A percentile compares a stretch with the other conserved stretches of the same genome.
These are phyloP conservation scores for Incumbomyces lentus DNA, from an alignment of 2,329 filamentous ascomycete species.

Conservation along the genomic window DNA sequence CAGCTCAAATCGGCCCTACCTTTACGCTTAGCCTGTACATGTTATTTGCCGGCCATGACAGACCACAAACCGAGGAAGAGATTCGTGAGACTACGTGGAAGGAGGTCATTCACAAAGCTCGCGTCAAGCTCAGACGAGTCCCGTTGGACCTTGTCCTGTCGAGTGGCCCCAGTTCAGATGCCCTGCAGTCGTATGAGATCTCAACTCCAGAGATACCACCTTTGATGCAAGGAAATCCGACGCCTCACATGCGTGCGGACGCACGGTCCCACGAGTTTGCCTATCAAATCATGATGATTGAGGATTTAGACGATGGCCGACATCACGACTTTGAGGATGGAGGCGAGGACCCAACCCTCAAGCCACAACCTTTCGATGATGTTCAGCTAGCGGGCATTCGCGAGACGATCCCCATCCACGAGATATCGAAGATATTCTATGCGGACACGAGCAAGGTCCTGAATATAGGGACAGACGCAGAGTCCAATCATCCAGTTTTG, in stretches of 20 bases:
- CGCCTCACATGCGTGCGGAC: constrained; percentile 28
- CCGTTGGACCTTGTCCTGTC: constrained; percentile 44
- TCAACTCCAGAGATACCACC: constrained; percentile 1
- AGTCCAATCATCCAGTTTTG: constrained; percentile 62
- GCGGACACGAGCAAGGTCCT: constrained; percentile 82
- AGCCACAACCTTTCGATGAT: constrained; percentile 51
- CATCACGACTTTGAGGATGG: constrained; percentile 58
- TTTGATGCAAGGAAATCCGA: neutral
- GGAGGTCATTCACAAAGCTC: constrained; percentile 88
- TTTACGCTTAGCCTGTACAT: constrained; percentile 89
- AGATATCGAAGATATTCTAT: constrained; percentile 86
- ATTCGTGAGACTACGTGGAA: constrained; percentile 73
- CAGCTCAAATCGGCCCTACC: constrained; percentile 74
- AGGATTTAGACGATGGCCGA: constrained; percentile 66
- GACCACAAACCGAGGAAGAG: constrained; percentile 46
- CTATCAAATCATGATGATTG: constrained; percentile 72
- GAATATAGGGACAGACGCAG: constrained; percentile 63
- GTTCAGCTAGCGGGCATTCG: constrained; percentile 53
- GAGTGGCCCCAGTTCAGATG: constrained; percentile 22
- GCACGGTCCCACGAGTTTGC: constrained; percentile 53
- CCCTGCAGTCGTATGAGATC: constrained; percentile 25
- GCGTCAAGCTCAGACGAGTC: constrained; percentile 66
- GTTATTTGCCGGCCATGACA: constrained; percentile 74
- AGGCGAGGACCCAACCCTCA: constrained; percentile 49
- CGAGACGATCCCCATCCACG: constrained; percentile 58